These are phyloP conservation scores for Tripterygium wilfordii DNA, from an alignment of 177 flowering plant genomes.

Conservation along the genomic window DNA sequence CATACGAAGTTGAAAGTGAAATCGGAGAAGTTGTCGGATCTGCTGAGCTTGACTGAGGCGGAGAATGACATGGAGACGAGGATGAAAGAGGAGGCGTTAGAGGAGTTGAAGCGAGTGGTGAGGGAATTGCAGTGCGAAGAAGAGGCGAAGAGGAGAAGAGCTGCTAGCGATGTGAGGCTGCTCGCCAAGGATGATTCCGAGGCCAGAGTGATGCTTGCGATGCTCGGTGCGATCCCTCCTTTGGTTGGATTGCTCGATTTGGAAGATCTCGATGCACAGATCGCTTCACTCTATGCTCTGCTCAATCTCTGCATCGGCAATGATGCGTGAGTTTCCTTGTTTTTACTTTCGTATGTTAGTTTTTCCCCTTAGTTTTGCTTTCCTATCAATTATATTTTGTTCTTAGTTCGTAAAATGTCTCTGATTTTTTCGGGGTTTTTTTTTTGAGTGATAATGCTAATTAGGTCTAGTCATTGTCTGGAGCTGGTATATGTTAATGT, in stretches of 20 bases:
- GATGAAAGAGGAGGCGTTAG: conserved; percentile 53
- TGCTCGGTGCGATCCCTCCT: conserved; percentile 85
- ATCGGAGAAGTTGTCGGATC: conserved; percentile 58
- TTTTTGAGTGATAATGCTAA: no score
- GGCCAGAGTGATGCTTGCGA: conserved; percentile 56
- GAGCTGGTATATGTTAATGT: no score
- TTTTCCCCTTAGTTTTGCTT: no score
- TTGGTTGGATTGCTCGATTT: conserved; percentile 63
- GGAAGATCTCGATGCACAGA: conserved; percentile 27
- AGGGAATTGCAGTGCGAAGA: conserved; percentile 39
- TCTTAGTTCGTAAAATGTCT: neutral
- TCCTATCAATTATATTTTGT: neutral
- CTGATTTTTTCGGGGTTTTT: no score
- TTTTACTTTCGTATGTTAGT: neutral
- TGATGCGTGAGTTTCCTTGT: conserved; percentile 38
- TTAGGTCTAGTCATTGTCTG: no score
- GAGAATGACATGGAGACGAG: conserved; percentile 29
- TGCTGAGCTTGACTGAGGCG: conserved; percentile 35
- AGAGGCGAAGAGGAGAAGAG: conserved; percentile 20
- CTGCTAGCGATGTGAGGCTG: conserved; percentile 49
- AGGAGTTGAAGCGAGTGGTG: conserved; percentile 54
- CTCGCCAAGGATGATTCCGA: conserved; percentile 61
- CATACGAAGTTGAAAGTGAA: no score
- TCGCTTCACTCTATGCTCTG: conserved; percentile 69
- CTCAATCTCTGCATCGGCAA: conserved; percentile 82